These are phyloP conservation scores for Pyronema omphalodes DNA, from an alignment of 495 filamentous ascomycete species.

Conservation along the genomic window DNA sequence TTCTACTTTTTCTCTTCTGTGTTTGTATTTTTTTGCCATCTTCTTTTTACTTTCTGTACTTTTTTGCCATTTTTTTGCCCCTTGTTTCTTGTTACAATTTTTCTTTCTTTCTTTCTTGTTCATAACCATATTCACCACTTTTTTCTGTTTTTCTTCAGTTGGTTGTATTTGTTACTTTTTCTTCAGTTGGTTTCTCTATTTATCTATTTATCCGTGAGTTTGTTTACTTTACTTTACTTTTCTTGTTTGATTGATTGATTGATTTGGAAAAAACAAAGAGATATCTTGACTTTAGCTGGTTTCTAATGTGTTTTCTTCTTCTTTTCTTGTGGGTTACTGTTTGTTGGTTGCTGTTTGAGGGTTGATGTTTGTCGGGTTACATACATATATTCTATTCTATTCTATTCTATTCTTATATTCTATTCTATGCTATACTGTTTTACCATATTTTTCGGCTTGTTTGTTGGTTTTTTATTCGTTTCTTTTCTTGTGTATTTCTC, in stretches of 20 bases:
- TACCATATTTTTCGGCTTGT: too few relatives aligned
- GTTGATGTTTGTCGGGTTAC: too few relatives aligned
- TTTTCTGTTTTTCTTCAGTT: neutral
- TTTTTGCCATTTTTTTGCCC: neutral
- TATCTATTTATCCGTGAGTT: too few relatives aligned
- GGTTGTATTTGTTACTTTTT: too few relatives aligned
- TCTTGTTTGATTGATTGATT: neutral
- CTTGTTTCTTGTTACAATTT: neutral
- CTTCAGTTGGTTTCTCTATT: neutral
- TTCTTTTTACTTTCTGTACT: neutral
- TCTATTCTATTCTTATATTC: too few relatives aligned
- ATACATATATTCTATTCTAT: too few relatives aligned
- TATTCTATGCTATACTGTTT: too few relatives aligned
- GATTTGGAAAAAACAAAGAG: neutral
- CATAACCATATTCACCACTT: neutral
- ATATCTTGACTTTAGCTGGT: neutral
- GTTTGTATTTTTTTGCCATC: conserved; percentile 2
- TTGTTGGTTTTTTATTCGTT: too few relatives aligned
- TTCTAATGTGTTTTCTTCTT: conserved; percentile 1
- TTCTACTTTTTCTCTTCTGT: neutral
- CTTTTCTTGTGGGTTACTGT: too few relatives aligned
- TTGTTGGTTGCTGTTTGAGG: too few relatives aligned
- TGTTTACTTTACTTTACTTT: neutral
- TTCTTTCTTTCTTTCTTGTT: neutral
- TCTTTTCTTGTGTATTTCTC: too few relatives aligned